phyloP scores from a whole-genome alignment of 2,329 filamentous ascomycete genomes.

The Leptographium flavum region DNA sequence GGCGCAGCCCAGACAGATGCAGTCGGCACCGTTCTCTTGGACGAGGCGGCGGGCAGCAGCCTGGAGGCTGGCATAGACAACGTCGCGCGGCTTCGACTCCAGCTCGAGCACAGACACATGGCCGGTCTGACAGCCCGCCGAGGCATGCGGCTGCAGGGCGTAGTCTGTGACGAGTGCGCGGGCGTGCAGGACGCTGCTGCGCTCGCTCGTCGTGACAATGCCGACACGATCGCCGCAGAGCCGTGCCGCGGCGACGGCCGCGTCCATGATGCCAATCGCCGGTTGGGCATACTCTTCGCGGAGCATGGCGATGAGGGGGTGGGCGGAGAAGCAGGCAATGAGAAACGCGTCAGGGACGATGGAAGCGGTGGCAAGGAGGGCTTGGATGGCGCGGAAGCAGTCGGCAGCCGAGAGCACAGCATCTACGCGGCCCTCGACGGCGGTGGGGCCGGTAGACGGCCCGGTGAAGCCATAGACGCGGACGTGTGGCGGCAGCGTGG shows the following conservation, averaged over 20 bases:
- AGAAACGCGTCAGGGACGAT: constrained; percentile 26
- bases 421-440: constrained; percentile 35
- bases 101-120: constrained; percentile 27
- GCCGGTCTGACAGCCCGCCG: constrained; percentile 26
- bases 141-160: constrained; percentile 23
- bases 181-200: background rate
- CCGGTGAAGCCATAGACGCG: constrained; percentile 34
- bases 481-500: constrained; percentile 30
- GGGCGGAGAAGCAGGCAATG: constrained; percentile 33
- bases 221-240: constrained; percentile 33
- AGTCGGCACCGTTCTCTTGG: constrained; percentile 14
- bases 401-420: constrained; percentile 34
- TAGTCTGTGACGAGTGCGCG: constrained; percentile 20
- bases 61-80: constrained; percentile 24
- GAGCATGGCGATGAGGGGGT: constrained; percentile 29
- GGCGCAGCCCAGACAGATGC: constrained; percentile 30
- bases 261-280: constrained; percentile 36
- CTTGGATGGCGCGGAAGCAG: constrained; percentile 28
- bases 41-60: constrained; percentile 24
- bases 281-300: constrained; percentile 29
- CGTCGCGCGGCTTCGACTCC: constrained; percentile 21
- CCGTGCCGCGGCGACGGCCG: constrained; percentile 28
- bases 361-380: constrained; percentile 18
- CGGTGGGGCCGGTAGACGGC: constrained; percentile 30
- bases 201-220: constrained; percentile 24